A percentile compares a stretch with the other conserved stretches of the same genome.
Evolutionary conservation across 495 filamentous ascomycete species (phyloP).

Genomic region (Hapsidospora chrysogenum): DNA sequence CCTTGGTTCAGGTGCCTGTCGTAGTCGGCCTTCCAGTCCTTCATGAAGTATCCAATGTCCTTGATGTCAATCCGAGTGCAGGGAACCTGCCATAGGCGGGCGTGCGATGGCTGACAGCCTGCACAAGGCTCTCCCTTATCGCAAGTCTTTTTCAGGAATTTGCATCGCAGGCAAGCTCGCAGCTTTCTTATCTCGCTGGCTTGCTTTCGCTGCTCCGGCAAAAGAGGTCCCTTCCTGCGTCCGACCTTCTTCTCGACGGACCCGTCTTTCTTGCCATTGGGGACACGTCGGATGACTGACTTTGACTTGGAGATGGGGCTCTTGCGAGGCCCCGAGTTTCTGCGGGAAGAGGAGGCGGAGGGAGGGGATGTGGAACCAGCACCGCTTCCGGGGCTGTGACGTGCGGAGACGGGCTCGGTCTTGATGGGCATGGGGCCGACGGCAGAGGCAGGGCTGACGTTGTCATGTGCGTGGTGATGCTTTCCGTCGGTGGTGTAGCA

Average conservation of each 20-base stretch:
- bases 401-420: conserved; percentile 37
- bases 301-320: conserved; percentile 72
- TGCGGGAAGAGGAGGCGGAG: conserved; percentile 22
- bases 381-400: conserved; percentile 36
- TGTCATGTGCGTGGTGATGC: conserved; percentile 33
- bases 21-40: conserved; percentile 92
- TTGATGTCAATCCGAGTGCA: conserved; percentile 95
- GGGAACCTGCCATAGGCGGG: conserved; percentile 84
- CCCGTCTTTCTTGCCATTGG: conserved; percentile 56
- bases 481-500: conserved; percentile 30
- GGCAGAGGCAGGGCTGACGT: conserved; percentile 49
- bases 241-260: conserved; percentile 75
- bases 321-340: conserved; percentile 50
- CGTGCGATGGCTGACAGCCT: conserved; percentile 84
- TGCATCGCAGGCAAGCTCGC: conserved; percentile 84
- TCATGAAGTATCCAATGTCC: conserved; percentile 94
- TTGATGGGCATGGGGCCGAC: conserved; percentile 58
- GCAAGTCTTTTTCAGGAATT: conserved; percentile 95
- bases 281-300: conserved; percentile 59
- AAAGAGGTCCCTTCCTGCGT: conserved; percentile 66
- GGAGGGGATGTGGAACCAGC: conserved; percentile 48
- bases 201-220: conserved; percentile 87
- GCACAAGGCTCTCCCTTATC: conserved; percentile 88
- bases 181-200: conserved; percentile 87
- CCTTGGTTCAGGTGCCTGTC: conserved; percentile 74